These are phyloP conservation scores for Rhizopogon roseolus DNA, from an alignment of 768 basidiomycete species.

Conservation along the genomic window DNA sequence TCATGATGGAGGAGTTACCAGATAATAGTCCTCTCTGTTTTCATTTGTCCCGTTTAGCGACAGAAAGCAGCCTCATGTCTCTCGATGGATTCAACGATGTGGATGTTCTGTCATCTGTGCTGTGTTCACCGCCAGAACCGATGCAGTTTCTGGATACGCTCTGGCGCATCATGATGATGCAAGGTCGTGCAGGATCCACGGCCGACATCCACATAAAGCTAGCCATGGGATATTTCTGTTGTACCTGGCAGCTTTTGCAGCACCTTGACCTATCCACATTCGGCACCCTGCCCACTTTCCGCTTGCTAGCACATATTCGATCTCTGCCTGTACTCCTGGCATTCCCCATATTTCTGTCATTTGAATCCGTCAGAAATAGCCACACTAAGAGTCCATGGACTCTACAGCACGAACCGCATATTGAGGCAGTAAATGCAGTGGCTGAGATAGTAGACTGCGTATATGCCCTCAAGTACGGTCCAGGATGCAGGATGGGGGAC, in stretches of 20 bases:
- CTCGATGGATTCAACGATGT: background rate
- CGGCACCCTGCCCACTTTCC: background rate
- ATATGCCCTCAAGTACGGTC: background rate
- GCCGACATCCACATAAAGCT: background rate
- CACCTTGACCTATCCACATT: background rate
- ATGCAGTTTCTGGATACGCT: background rate
- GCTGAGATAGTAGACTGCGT: background rate
- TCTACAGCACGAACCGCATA: background rate
- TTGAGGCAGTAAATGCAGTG: background rate
- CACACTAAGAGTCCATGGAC: background rate
- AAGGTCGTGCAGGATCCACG: background rate
- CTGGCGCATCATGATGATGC: background rate
- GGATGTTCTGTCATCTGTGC: background rate
- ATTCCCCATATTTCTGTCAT: background rate
- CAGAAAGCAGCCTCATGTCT: too few species aligned
- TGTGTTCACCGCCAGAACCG: background rate
- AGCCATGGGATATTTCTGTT: background rate
- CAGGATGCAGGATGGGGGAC: rapidly evolving
- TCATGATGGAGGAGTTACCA: background rate
- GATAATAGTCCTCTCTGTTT: background rate
- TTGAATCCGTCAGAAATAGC: background rate
- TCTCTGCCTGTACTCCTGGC: background rate
- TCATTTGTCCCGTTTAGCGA: background rate
- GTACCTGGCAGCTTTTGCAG: background rate
- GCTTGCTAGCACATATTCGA: background rate